Conservation (phyloP, 345 rosid genomes). For the Rhodomyrtus tomentosa region DNA sequence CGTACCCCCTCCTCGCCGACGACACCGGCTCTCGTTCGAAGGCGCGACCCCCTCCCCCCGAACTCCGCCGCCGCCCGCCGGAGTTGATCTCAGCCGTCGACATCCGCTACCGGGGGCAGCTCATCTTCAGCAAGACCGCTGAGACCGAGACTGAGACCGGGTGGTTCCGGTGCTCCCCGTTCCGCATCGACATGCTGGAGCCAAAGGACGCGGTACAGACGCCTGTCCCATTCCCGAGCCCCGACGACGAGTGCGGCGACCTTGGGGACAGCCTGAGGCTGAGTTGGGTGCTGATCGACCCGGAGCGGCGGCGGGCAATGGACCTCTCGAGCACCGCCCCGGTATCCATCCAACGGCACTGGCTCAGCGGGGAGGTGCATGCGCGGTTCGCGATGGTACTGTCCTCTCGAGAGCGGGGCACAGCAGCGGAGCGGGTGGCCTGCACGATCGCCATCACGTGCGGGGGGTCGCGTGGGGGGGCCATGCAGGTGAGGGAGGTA, state of each 20-base stretch:
- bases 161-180: conserved; percentile 68
- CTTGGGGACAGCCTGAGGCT: conserved; percentile 31
- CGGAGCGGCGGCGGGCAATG: conserved; percentile 35
- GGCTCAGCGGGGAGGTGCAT: conserved; percentile 69
- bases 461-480: conserved; percentile 30
- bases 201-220: conserved; percentile 51
- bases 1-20: conserved; percentile 18
- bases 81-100: conserved; percentile 69
- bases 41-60: background rate
- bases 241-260: conserved; percentile 23
- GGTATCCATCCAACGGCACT: conserved; percentile 57
- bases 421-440: conserved; percentile 22
- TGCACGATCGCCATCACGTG: conserved; percentile 50
- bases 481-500: conserved; percentile 67
- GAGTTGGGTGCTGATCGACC: conserved; percentile 74
- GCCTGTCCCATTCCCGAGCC: conserved; percentile 18
- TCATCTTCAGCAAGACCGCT: conserved; percentile 33
- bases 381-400: conserved; percentile 31
- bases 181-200: conserved; percentile 56
- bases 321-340: conserved; percentile 54
- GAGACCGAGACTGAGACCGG: conserved; percentile 51
- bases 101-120: conserved; percentile 23
- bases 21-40: background rate
- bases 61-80: background rate
- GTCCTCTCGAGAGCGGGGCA: conserved; percentile 8